phyloP scores from a whole-genome alignment of 805 yeast genomes.

The Candida manassasensis region DNA sequence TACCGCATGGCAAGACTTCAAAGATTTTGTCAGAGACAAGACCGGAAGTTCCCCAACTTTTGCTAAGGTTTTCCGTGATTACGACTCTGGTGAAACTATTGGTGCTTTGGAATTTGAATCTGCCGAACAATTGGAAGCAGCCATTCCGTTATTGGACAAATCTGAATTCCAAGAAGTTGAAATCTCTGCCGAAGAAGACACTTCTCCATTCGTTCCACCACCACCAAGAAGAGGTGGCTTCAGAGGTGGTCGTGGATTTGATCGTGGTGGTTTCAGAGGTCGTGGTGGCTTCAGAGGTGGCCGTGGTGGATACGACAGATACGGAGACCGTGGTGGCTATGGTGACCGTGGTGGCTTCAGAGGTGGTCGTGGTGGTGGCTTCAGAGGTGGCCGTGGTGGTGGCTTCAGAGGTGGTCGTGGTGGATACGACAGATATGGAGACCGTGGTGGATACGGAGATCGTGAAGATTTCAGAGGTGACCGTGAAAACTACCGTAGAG shows the following conservation, averaged over 20 bases:
- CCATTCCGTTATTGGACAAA: conserved; percentile 69
- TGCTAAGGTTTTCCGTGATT: conserved; percentile 47
- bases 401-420: conserved; percentile 34
- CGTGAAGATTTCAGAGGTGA: conserved; percentile 34
- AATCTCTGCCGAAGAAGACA: conserved; percentile 75
- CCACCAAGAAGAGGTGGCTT: conserved; percentile 45
- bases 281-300: conserved; percentile 34
- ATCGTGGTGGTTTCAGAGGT: conserved; percentile 26
- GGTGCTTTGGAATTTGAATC: conserved; percentile 55
- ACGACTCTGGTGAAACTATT: conserved; percentile 39
- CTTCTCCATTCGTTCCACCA: conserved; percentile 52
- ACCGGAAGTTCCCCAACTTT: conserved; percentile 61
- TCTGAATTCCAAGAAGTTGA: conserved; percentile 66
- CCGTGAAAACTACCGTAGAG: conserved; percentile 49
- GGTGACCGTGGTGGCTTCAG: conserved; percentile 31
- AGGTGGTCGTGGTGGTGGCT: conserved; percentile 38
- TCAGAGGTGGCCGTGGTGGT: conserved; percentile 31
- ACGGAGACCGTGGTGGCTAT: conserved; percentile 42
- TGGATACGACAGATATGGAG: conserved; percentile 30
- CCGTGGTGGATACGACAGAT: conserved; percentile 39
- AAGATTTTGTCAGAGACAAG: conserved; percentile 84
- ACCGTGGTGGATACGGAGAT: conserved; percentile 19
- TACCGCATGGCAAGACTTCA: conserved; percentile 82
- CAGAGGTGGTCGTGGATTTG: conserved; percentile 24
- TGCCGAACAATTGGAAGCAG: conserved; percentile 71